Conservation (phyloP, 306 rosid species). For the Medicago truncatula region DNA sequence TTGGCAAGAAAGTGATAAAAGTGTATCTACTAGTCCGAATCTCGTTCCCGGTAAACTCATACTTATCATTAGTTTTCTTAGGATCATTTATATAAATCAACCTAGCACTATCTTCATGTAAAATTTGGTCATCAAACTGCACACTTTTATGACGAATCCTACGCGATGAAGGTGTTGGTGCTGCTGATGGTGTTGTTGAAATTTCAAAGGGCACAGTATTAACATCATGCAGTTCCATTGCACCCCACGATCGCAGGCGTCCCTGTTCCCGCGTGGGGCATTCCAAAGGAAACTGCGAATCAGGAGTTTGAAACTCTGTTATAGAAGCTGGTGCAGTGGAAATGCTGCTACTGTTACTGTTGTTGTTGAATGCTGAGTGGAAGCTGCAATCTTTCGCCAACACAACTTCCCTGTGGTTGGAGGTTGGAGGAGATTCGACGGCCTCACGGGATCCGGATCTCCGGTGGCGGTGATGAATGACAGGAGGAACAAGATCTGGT, state of each 20-base stretch:
- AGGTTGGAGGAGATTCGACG: neutral
- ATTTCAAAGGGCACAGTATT: constrained; percentile 58
- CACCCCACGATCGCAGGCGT: constrained; percentile 63
- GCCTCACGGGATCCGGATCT: constrained; percentile 39
- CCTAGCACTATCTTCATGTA: constrained; percentile 74
- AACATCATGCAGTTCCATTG: constrained; percentile 70
- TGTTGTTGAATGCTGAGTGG: constrained; percentile 32
- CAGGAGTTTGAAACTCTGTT: constrained; percentile 40
- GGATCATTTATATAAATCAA: constrained; percentile 84
- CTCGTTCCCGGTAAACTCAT: constrained; percentile 91
- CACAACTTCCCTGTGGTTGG: constrained; percentile 20
- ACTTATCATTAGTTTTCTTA: constrained; percentile 75
- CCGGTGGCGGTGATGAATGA: constrained; percentile 42
- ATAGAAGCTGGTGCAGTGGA: constrained; percentile 4
- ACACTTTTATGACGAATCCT: constrained; percentile 68
- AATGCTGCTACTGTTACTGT: neutral
- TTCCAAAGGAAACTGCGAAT: constrained; percentile 60
- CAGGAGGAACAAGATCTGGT: constrained; percentile 50
- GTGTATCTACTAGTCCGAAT: constrained; percentile 87
- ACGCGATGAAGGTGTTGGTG: constrained; percentile 31
- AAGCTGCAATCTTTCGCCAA: constrained; percentile 46
- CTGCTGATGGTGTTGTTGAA: constrained; percentile 44
- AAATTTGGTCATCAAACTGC: constrained; percentile 61
- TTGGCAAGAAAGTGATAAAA: constrained; percentile 80
- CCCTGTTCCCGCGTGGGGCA: constrained; percentile 61